Percentiles rank a stretch among this genome's conserved stretches.
phyloP scores from a whole-genome alignment of 139 green algal species.

The Astrephomene gubernaculifera region DNA sequence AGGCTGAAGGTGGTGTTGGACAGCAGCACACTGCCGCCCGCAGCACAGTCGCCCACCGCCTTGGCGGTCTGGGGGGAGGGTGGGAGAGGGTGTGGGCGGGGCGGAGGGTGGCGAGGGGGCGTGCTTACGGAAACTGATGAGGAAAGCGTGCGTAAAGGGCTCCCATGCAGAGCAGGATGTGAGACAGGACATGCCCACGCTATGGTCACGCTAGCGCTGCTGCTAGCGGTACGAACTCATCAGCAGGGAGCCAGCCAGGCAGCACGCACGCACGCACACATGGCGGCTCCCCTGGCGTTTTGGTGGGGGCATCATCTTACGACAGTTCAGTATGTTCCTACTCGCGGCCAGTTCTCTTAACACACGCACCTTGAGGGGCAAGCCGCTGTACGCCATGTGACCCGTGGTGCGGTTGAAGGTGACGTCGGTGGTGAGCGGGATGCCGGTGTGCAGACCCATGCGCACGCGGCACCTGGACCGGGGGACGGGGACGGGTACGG shows the following conservation, averaged over 20 bases:
- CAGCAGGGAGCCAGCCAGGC: no score
- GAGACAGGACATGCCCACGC: no score
- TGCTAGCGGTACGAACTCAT: no score
- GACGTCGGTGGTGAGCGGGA: slow-evolving; percentile 36
- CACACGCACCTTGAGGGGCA: slow-evolving; percentile 35
- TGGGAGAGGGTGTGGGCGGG: background rate
- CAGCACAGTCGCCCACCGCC: slow-evolving; percentile 21
- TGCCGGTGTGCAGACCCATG: slow-evolving; percentile 37
- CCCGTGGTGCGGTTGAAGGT: slow-evolving; percentile 45
- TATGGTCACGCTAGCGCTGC: no score
- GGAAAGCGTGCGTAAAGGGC: no score
- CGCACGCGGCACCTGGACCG: slow-evolving; percentile 27
- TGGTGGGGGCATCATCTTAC: no score
- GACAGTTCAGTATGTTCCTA: background rate
- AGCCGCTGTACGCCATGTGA: slow-evolving; percentile 49
- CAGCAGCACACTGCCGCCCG: slow-evolving; percentile 31
- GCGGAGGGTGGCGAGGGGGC: background rate
- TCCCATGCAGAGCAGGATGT: no score
- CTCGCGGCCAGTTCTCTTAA: no score
- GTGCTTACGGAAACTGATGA: background rate
- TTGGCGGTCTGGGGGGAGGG: slow-evolving; percentile 21
- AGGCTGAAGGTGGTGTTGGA: slow-evolving; percentile 33
- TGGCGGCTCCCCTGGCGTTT: no score
- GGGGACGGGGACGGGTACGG: no score
- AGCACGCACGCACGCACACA: no score